Evolutionary conservation across 176 grass and related monocot species (phyloP), one percentile per base, ranked within the genome.

Genomic region (Carex scoparia): DNA sequence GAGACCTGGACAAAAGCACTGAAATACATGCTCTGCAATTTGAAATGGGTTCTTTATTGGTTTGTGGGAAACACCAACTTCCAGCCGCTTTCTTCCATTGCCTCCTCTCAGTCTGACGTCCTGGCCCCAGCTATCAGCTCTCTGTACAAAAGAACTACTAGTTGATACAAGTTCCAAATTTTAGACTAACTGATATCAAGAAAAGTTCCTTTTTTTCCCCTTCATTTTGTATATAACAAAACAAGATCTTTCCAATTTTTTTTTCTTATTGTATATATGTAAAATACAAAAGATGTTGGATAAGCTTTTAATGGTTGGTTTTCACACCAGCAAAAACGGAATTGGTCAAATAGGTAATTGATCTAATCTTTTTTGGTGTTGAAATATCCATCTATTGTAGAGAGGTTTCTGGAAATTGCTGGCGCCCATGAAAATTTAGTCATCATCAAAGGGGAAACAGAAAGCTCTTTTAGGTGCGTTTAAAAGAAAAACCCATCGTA

Each of bases 31-130:
- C 28, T 99, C 10, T 96, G 93, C 91, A 91, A 99, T 85, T 82
- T 99, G 86, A 99, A 96, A 87, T 99, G 93, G 91, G 93, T 99
- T 19, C 90, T 95, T 67, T 96, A 91, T 71, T 99, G 97, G 93
- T 99, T 99, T 84, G 91, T 96, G 0, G 88, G 91, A 23, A 99
- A 99, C 73, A 94, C 93, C 10, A 92, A 87, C 85, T 99, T 95
- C 31, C 93, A 92, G 14, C 87, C 88, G 7, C 87, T 75, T 2
- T 88, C 90, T 4, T 27, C 89, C 53, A 31, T 86, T 33, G 58
- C 85, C 42, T 87, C 85, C 65, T 87, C 85, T 73, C 85, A 84
- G 9, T 49, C 55, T 83, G 88, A 86, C 19, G 53, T n/a, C 13
- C 74, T 14, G 51, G 13, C 18, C 13, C 51, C 53, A 18, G 2